phyloP scores from a whole-genome alignment of 2,329 filamentous ascomycete species.

The Neoascochyta sp. region DNA sequence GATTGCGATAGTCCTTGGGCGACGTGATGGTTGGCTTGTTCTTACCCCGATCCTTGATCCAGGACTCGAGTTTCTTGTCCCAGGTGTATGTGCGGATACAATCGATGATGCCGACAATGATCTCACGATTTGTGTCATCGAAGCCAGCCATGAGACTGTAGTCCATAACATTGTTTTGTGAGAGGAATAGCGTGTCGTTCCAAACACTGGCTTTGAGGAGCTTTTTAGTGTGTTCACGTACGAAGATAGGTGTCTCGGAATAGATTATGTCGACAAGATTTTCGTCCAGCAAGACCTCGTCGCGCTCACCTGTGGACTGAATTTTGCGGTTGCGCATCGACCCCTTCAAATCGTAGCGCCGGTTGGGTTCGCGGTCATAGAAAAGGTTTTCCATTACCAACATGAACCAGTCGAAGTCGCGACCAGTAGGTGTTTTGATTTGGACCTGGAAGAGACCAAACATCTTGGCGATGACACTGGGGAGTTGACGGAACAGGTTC shows the following conservation, averaged over 20 bases:
- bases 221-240: slow-evolving; percentile 93
- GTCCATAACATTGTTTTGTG: slow-evolving; percentile 97
- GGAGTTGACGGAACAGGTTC: slow-evolving; percentile 85
- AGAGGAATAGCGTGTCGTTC: slow-evolving; percentile 95
- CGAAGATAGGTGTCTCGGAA: slow-evolving; percentile 82
- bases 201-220: slow-evolving; percentile 86
- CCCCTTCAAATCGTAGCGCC: slow-evolving; percentile 84
- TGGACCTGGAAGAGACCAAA: slow-evolving; percentile 96
- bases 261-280: slow-evolving; percentile 99
- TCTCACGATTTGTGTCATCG: slow-evolving; percentile 81
- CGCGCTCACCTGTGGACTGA: slow-evolving; percentile 88
- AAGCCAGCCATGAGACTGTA: slow-evolving; percentile 98
- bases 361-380: slow-evolving; percentile 85
- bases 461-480: slow-evolving; percentile 98
- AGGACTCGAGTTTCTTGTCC: slow-evolving; percentile 99
- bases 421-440: slow-evolving; percentile 93
- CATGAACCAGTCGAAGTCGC: slow-evolving; percentile 91
- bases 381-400: slow-evolving; percentile 97
- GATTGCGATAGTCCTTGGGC: slow-evolving; percentile 94
- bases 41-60: slow-evolving; percentile 96
- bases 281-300: slow-evolving; percentile 94
- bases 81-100: slow-evolving; percentile 98
- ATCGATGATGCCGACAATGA: slow-evolving; percentile 94
- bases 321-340: slow-evolving; percentile 99
- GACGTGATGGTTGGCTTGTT: slow-evolving; percentile 90